Conservation (phyloP, 495 filamentous ascomycete genomes). For the Thermothielavioides terrestris region DNA sequence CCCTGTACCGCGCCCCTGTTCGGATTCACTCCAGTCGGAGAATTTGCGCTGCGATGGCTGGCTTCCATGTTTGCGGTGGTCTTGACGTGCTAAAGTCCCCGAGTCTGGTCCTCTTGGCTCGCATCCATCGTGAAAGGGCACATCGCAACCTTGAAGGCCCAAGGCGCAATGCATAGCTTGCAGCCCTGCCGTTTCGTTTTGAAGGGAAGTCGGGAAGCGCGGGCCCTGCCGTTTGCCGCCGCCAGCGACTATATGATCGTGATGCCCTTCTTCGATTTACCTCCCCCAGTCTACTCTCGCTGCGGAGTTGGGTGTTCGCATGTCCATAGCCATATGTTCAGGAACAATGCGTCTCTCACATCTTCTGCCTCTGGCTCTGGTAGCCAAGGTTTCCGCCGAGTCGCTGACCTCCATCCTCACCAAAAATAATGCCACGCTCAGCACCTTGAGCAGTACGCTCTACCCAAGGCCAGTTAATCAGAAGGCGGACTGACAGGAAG, state of each 20-base stretch:
- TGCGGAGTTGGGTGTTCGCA: neutral
- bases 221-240: neutral
- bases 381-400: slow-evolving; percentile 23
- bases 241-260: neutral
- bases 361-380: slow-evolving; percentile 11
- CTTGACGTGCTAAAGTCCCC: no score
- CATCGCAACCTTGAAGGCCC: no score
- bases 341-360: slow-evolving; percentile 13
- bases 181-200: neutral
- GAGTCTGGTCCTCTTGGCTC: no score
- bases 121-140: neutral
- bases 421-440: slow-evolving; percentile 26
- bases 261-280: neutral
- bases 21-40: no score
- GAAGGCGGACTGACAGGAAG: neutral
- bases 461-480: neutral
- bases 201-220: neutral
- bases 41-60: no score
- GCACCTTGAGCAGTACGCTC: slow-evolving; percentile 29
- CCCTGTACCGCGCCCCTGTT: no score
- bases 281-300: no score
- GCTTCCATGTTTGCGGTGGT: no score
- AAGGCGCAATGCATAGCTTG: no score
- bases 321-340: neutral
- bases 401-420: slow-evolving; percentile 26